Percentiles rank a stretch among this genome's conserved stretches.
phyloP scores from a whole-genome alignment of 176 grass and related monocot genomes.

The Oryza rufipogon region DNA sequence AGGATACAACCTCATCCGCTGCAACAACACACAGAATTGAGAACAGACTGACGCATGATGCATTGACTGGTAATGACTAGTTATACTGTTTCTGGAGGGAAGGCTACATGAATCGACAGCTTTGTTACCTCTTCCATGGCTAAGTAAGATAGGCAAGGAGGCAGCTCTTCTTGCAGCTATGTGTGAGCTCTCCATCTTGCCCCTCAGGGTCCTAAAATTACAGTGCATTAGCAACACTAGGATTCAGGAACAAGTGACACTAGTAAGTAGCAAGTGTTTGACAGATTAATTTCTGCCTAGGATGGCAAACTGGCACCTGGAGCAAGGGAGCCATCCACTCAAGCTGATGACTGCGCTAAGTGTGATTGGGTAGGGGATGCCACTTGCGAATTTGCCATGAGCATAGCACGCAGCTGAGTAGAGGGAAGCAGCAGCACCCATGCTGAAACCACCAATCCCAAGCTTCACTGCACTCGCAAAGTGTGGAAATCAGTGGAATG shows the following conservation, averaged over 20 bases:
- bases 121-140: slow-evolving; percentile 77
- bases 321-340: slow-evolving; percentile 98
- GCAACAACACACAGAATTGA: slow-evolving; percentile 21
- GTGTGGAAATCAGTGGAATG: background rate
- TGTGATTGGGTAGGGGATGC: slow-evolving; percentile 68
- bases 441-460: slow-evolving; percentile 93
- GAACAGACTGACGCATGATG: background rate
- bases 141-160: slow-evolving; percentile 65
- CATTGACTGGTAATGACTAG: background rate
- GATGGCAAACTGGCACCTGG: slow-evolving; percentile 52
- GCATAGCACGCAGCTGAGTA: slow-evolving; percentile 82
- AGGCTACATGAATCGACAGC: background rate
- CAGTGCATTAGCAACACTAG: background rate
- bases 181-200: slow-evolving; percentile 80
- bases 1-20: slow-evolving; percentile 87
- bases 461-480: slow-evolving; percentile 68
- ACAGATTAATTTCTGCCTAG: background rate
- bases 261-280: background rate
- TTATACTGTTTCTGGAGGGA: background rate
- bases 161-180: slow-evolving; percentile 66
- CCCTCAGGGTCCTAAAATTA: slow-evolving; percentile 63
- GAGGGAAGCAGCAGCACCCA: slow-evolving; percentile 61
- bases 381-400: slow-evolving; percentile 66
- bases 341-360: slow-evolving; percentile 66
- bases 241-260: background rate